phyloP scores from a whole-genome alignment of 2,329 filamentous ascomycete species.

The Trichoderma sp. region DNA sequence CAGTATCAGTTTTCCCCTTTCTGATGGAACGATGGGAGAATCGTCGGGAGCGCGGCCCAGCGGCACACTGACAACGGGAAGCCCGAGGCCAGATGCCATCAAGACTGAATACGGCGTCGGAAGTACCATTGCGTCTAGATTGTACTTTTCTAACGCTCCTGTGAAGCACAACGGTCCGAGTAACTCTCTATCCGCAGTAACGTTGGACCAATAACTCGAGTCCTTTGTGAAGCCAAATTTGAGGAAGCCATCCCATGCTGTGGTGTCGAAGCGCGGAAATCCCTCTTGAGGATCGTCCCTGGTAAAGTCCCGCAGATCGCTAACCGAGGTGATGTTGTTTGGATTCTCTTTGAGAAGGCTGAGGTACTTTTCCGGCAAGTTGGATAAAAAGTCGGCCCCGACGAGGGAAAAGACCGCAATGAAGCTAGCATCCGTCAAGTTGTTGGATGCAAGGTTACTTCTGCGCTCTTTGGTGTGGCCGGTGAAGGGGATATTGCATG shows the following conservation, averaged over 20 bases:
- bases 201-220: neutral
- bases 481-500: neutral
- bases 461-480: neutral
- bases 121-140: neutral
- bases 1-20: constrained; percentile 50
- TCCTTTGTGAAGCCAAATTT: neutral
- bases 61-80: neutral
- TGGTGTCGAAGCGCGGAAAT: neutral
- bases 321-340: neutral
- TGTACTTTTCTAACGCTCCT: neutral
- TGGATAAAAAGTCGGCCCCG: neutral
- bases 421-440: no score
- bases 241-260: neutral
- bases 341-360: neutral
- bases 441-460: neutral
- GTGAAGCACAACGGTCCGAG: neutral
- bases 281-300: neutral
- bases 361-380: neutral
- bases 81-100: neutral
- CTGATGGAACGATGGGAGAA: constrained; percentile 40
- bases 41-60: neutral
- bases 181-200: neutral
- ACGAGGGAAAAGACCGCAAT: neutral
- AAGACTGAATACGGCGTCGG: neutral
- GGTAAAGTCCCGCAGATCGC: neutral